Base-by-base conservation (phyloP, 768 basidiomycete species). In the Fomitopsis serialis region DNA sequence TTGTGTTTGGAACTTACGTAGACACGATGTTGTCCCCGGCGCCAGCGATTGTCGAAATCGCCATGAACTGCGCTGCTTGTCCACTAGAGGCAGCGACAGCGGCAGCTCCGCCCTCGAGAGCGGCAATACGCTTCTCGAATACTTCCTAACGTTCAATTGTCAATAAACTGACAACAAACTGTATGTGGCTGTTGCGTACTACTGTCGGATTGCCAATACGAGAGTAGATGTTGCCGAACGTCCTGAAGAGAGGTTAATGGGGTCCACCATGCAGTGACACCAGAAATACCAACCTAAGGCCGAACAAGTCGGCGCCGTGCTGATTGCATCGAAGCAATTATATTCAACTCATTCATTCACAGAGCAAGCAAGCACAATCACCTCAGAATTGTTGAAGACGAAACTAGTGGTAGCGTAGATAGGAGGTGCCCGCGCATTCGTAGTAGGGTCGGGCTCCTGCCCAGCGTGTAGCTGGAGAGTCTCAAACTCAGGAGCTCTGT, bases 391-490 rank as follows among this genome's bases (percentile, higher is more conserved):
- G 59, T 89, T 83, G 76, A 89, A 90, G 17, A 82, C 80, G 56
- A 81, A 90, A 58, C 82, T 83, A 2, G 86, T 85, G 12, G 84
- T 72, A 0, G 86, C 81, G 54, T 89, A 90, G 63, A 92, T 89
- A 0, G 90, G 90, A 0, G 82, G 79, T 2, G 89, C 90, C 2
- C 89, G 79, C 3, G 90, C 85, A 54, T 85, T 82, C 0, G 85
- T 88, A 3, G 82, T 65, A 1, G 79, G 66, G 66, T 88, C 87
- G 11, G 79, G 78, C 13, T 68, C 70, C 57, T 89, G 84, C 1
- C 90, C 90, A 21, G 82, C 90, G 63, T 92, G 89, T 15, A 92
- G 74, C 68, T 89, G 87, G 45, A 91, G 73, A 2, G 89, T 91
- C 60, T 91, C 88, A 59, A 90, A 89, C 61, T 89, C 85, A 42